phyloP scores from a whole-genome alignment of 345 rosid genomes.

The Psidium guajava region DNA sequence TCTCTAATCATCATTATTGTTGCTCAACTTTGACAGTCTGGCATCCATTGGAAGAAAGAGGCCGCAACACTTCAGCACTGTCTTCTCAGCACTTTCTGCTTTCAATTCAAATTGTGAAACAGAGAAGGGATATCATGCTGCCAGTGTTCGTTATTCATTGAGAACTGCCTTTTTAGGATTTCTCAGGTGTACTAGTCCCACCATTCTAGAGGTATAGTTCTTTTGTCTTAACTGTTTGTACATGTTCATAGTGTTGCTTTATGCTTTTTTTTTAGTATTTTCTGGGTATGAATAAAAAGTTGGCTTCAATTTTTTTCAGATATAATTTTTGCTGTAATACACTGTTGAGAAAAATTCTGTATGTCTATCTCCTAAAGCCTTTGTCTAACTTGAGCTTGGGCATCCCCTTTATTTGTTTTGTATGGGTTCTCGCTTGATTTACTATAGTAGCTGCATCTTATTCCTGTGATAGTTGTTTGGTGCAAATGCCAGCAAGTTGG shows the following conservation, averaged over 20 bases:
- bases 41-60: slow-evolving; percentile 86
- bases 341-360: background rate
- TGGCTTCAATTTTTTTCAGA: background rate
- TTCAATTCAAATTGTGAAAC: slow-evolving; percentile 55
- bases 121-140: slow-evolving; percentile 46
- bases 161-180: slow-evolving; percentile 94
- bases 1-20: slow-evolving; percentile 10
- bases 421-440: background rate
- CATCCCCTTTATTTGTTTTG: background rate
- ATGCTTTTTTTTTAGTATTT: background rate
- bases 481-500: background rate
- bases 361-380: background rate
- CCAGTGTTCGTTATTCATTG: slow-evolving; percentile 73
- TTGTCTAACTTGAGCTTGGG: background rate
- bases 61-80: slow-evolving; percentile 49
- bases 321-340: background rate
- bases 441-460: background rate
- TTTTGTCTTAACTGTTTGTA: background rate
- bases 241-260: background rate
- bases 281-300: background rate
- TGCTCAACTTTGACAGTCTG: slow-evolving; percentile 49
- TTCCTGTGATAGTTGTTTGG: background rate
- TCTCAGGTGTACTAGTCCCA: slow-evolving; percentile 64
- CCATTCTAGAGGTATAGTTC: slow-evolving; percentile 57
- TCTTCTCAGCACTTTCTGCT: slow-evolving; percentile 71